A percentile compares a stretch with the other conserved stretches of the same genome.
Conservation (phyloP, 2,329 filamentous ascomycete species). For the Sclerotinia borealis region DNA sequence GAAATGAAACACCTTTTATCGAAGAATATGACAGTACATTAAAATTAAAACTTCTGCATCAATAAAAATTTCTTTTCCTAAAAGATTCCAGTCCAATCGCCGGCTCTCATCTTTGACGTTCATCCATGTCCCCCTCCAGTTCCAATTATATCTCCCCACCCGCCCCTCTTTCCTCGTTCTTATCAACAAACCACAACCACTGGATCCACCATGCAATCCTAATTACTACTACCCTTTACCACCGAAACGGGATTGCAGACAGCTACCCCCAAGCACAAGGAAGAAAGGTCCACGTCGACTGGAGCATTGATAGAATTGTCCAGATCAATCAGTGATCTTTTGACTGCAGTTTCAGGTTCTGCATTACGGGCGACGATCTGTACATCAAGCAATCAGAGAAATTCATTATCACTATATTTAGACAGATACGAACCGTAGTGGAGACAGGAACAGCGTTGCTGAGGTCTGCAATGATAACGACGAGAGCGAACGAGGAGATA, state of each 20-base stretch:
- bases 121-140: background rate
- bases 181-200: background rate
- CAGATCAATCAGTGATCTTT: background rate
- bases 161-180: background rate
- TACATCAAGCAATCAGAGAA: slow-evolving; percentile 29
- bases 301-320: background rate
- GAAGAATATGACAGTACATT: no score
- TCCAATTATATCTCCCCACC: background rate
- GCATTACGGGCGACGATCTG: slow-evolving; percentile 17
- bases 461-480: background rate
- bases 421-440: background rate
- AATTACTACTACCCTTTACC: background rate
- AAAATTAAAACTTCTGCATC: no score
- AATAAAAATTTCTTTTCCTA: no score
- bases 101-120: background rate
- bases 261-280: background rate
- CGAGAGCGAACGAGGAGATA: background rate
- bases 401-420: background rate
- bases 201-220: background rate
- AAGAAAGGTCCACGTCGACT: background rate
- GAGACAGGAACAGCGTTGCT: background rate
- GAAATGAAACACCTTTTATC: no score
- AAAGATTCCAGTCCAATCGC: no score
- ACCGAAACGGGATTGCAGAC: background rate
- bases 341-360: background rate